phyloP scores from a whole-genome alignment of 2,329 filamentous ascomycete genomes.

The Cordyceps cateniannulata region DNA sequence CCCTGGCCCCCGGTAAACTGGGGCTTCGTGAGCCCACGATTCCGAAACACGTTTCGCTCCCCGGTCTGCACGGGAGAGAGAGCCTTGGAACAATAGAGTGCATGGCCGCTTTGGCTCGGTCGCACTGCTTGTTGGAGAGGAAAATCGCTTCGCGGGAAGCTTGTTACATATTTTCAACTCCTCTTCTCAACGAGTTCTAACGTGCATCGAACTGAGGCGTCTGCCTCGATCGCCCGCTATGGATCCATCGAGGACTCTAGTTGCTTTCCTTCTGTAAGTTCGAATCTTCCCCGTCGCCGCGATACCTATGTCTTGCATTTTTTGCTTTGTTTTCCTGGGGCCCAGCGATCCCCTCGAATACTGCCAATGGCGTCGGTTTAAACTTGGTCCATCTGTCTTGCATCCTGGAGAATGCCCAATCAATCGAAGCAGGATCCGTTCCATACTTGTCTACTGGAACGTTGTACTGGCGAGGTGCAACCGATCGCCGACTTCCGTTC shows the following conservation, averaged over 20 bases:
- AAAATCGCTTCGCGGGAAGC: neutral
- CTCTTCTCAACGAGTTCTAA: neutral
- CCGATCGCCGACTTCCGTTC: neutral
- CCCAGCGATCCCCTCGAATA: neutral
- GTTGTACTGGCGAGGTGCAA: too few relatives aligned
- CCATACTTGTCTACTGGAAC: neutral
- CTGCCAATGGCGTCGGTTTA: neutral
- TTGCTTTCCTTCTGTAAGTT: constrained; percentile 64
- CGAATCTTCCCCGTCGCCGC: constrained; percentile 14
- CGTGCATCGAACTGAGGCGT: neutral
- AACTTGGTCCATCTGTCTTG: constrained; percentile 10
- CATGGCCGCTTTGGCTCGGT: neutral
- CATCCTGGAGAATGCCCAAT: neutral
- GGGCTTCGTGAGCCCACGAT: neutral
- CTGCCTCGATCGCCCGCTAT: constrained; percentile 26
- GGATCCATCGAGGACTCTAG: constrained; percentile 58
- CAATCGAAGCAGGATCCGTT: neutral
- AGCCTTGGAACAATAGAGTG: neutral
- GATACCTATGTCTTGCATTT: constrained; percentile 18
- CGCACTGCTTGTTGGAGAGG: neutral
- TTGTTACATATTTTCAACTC: neutral
- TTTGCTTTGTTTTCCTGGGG: constrained; percentile 17
- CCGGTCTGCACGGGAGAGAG: neutral
- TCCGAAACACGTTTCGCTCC: constrained; percentile 6
- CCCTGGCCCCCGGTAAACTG: neutral